A percentile compares a stretch with the other conserved stretches of the same genome.
Conservation (phyloP, 495 filamentous ascomycete genomes). For the Xanthoparmelia taractica region DNA sequence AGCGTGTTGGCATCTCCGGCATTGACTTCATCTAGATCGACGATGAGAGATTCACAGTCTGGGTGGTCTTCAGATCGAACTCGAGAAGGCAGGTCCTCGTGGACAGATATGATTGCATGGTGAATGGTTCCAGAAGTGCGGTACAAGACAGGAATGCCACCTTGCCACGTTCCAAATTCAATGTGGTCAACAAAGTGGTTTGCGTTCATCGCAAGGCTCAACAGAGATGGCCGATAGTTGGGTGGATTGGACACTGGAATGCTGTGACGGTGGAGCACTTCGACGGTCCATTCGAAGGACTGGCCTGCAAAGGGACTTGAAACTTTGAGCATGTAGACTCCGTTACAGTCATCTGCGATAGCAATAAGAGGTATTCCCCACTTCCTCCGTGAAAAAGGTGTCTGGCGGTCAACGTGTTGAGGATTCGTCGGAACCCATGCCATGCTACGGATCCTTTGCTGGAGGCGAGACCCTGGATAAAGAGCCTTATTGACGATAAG, state of each 20-base stretch:
- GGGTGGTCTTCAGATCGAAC: neutral
- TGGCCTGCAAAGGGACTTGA: neutral
- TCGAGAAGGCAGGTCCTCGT: neutral
- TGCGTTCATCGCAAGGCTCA: conserved; percentile 7
- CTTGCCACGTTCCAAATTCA: conserved; percentile 4
- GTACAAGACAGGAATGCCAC: neutral
- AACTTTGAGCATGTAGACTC: conserved; percentile 3
- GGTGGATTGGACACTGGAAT: neutral
- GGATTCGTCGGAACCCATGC: conserved; percentile 16
- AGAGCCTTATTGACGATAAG: conserved; percentile 38
- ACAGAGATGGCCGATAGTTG: conserved; percentile 8
- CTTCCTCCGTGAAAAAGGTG: conserved; percentile 5
- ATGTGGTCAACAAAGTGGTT: conserved; percentile 6
- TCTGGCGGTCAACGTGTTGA: conserved; percentile 4
- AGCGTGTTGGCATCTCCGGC: neutral
- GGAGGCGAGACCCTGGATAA: conserved; percentile 1
- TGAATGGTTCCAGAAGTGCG: neutral
- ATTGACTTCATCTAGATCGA: neutral
- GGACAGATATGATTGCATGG: neutral
- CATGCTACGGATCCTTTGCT: conserved; percentile 19
- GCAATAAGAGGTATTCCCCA: conserved; percentile 39
- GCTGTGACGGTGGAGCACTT: neutral
- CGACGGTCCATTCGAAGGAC: neutral
- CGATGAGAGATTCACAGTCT: neutral
- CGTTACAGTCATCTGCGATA: conserved; percentile 29